Conservation (phyloP, 2,329 filamentous ascomycete genomes). For the Microcera coccophila region DNA sequence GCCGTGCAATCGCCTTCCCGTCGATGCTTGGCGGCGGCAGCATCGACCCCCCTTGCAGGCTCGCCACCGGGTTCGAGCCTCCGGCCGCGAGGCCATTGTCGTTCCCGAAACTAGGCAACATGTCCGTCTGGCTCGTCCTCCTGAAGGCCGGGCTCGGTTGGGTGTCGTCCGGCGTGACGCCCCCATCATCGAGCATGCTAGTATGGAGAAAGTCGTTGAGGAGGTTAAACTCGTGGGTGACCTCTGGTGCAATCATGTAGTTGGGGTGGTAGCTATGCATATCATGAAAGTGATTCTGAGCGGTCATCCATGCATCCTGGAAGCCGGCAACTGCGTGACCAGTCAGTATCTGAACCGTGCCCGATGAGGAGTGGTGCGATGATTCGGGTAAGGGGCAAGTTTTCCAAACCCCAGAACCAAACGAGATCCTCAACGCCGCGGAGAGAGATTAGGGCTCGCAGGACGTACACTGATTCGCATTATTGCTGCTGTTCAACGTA, state of each 20-base stretch:
- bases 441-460: constrained; percentile 24
- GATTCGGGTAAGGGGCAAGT: background rate
- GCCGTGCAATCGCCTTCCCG: constrained; percentile 56
- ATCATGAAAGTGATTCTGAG: constrained; percentile 74
- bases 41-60: constrained; percentile 38
- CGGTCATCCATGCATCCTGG: constrained; percentile 74
- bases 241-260: constrained; percentile 90
- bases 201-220: constrained; percentile 95
- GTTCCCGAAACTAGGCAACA: constrained; percentile 48
- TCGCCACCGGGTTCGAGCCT: constrained; percentile 20
- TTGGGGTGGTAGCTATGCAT: constrained; percentile 92
- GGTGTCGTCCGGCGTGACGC: constrained; percentile 63
- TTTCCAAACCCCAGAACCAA: too few species aligned
- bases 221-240: constrained; percentile 93
- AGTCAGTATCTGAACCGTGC: constrained; percentile 21
- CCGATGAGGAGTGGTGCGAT: constrained; percentile 12
- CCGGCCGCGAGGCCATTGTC: constrained; percentile 38
- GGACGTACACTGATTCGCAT: constrained; percentile 71
- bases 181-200: constrained; percentile 80
- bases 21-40: constrained; percentile 42
- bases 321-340: constrained; percentile 66
- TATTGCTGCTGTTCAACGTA: constrained; percentile 50
- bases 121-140: constrained; percentile 42
- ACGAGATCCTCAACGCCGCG: too few species aligned
- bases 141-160: constrained; percentile 45